Percentiles rank a stretch among this genome's conserved stretches.
These are phyloP conservation scores for Ophiostoma quercus DNA, from an alignment of 2,329 filamentous ascomycete species.

Conservation along the genomic window DNA sequence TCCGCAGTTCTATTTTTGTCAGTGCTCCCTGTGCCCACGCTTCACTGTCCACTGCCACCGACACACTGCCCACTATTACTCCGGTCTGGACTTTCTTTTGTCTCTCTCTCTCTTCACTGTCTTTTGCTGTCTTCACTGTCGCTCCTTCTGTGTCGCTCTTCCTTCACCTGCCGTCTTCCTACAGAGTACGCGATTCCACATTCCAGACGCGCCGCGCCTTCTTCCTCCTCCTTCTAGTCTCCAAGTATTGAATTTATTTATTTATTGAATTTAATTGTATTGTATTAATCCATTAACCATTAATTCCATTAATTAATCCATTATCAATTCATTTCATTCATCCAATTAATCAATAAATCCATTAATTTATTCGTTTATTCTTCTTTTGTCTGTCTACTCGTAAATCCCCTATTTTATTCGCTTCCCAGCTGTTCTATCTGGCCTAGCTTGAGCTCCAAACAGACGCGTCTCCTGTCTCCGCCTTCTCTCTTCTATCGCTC, in stretches of 20 bases:
- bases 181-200: slow-evolving; percentile 3
- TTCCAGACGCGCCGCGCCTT: slow-evolving; percentile 9
- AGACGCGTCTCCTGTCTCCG: slow-evolving; percentile 6
- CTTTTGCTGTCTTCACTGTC: not conserved
- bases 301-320: not conserved
- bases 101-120: not conserved
- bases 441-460: slow-evolving; percentile 9
- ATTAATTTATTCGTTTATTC: not conserved
- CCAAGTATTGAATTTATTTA: not conserved
- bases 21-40: slow-evolving; percentile 8
- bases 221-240: not conserved
- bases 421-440: not conserved
- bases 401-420: slow-evolving; percentile 6
- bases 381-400: not conserved
- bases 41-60: not conserved
- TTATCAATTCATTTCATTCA: not conserved
- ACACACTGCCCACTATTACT: not conserved
- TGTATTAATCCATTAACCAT: not conserved
- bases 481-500: not conserved
- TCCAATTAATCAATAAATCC: not conserved
- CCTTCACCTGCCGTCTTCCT: too few relatives aligned
- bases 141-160: too few relatives aligned
- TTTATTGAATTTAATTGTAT: not conserved
- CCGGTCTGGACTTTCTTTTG: too few relatives aligned
- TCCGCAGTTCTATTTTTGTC: slow-evolving; percentile 11